Evolutionary conservation across 768 basidiomycete genomes (phyloP).

Genomic region (Psilocybe tampanensis): DNA sequence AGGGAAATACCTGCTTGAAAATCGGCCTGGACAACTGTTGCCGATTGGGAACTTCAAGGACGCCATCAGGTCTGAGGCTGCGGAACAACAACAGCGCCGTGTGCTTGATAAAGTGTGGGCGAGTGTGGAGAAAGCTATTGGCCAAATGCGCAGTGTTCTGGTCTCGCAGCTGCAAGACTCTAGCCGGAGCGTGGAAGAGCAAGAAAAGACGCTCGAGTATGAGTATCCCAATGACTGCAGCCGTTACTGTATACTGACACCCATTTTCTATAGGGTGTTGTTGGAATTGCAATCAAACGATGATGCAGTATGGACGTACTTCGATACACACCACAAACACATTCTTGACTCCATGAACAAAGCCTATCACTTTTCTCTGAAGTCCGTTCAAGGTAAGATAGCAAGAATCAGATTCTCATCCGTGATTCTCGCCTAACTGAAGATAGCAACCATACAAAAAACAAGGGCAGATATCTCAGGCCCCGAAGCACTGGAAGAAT

Average conservation of each 20-base stretch:
- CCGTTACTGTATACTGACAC: background rate
- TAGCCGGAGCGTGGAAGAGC: slow-evolving; percentile 82
- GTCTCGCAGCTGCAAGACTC: slow-evolving; percentile 82
- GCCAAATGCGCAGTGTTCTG: slow-evolving; percentile 82
- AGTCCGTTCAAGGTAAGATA: slow-evolving; percentile 54
- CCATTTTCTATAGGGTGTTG: slow-evolving; percentile 61
- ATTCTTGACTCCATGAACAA: slow-evolving; percentile 79
- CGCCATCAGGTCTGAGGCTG: slow-evolving; percentile 44
- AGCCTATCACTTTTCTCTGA: slow-evolving; percentile 54
- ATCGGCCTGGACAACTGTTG: slow-evolving; percentile 83
- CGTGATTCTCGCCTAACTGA: slow-evolving; percentile 11
- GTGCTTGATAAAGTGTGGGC: slow-evolving; percentile 97
- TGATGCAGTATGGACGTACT: slow-evolving; percentile 94
- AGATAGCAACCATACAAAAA: slow-evolving; percentile 51
- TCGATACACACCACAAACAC: slow-evolving; percentile 90
- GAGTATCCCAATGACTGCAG: background rate
- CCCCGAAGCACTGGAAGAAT: slow-evolving; percentile 40
- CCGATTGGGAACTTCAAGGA: slow-evolving; percentile 69
- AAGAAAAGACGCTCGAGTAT: slow-evolving; percentile 96
- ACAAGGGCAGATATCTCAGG: slow-evolving; percentile 33
- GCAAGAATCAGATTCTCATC: slow-evolving; percentile 9
- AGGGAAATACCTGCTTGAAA: slow-evolving; percentile 87
- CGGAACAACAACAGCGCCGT: slow-evolving; percentile 82
- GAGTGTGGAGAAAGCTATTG: slow-evolving; percentile 93
- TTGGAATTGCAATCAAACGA: slow-evolving; percentile 84